These are phyloP conservation scores for Penicillium chermesinum DNA, from an alignment of 495 filamentous ascomycete genomes.

Conservation along the genomic window DNA sequence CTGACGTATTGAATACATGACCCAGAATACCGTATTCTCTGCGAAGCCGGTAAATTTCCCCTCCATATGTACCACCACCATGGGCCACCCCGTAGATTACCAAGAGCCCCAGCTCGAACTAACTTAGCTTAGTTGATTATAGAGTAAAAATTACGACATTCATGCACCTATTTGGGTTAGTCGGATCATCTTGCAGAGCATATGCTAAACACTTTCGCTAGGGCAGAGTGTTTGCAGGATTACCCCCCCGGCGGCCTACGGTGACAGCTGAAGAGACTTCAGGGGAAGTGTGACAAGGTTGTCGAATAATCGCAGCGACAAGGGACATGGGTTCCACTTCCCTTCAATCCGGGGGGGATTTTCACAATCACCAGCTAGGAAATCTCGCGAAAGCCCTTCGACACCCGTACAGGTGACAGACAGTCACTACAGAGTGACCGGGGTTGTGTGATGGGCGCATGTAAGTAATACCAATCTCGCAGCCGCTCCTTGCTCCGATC, in stretches of 20 bases:
- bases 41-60: not conserved
- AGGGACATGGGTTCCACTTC: not conserved
- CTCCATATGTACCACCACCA: not conserved
- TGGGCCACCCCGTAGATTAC: too few species aligned
- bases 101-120: not conserved
- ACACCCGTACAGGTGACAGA: too few species aligned
- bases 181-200: not conserved
- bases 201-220: not conserved
- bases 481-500: slow-evolving; percentile 27
- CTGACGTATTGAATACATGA: too few species aligned
- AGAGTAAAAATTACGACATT: too few species aligned
- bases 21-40: not conserved
- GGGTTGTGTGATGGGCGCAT: slow-evolving; percentile 7
- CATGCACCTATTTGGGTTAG: not conserved
- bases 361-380: slow-evolving; percentile 8
- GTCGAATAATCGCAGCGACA: not conserved
- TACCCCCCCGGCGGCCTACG: not conserved
- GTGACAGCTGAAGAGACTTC: not conserved
- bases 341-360: slow-evolving; percentile 1
- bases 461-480: slow-evolving; percentile 27
- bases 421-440: not conserved
- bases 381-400: not conserved
- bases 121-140: too few species aligned
- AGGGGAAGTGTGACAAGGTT: not conserved
- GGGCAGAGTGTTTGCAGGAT: not conserved